A percentile compares a stretch with the other conserved stretches of the same genome.
These are phyloP conservation scores for Lolium multiflorum DNA, from an alignment of 176 grass and related monocot genomes.

Conservation along the genomic window DNA sequence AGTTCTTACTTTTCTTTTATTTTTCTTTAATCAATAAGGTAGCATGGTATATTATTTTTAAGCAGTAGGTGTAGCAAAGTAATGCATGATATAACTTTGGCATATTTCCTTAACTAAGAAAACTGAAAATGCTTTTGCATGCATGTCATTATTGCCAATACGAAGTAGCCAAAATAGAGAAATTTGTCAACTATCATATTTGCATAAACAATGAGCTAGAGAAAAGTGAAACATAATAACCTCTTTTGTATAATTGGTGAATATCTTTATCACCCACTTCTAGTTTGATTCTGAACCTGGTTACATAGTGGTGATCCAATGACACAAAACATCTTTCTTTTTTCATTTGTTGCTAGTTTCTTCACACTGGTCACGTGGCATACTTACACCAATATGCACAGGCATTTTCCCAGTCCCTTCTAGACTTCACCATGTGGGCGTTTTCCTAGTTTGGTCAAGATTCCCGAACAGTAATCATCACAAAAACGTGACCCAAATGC, in stretches of 20 bases:
- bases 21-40: not conserved
- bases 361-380: not conserved
- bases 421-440: constrained; percentile 6
- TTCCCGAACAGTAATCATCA: constrained; percentile 26
- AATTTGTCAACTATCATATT: not conserved
- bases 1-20: not conserved
- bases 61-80: constrained; percentile 19
- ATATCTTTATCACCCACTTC: not conserved
- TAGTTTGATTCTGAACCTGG: not conserved
- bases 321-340: not conserved
- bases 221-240: not conserved
- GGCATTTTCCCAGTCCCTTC: not conserved
- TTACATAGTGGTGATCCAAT: not conserved
- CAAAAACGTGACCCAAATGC: constrained; percentile 44
- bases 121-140: not conserved
- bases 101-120: constrained; percentile 6
- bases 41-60: not conserved
- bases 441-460: constrained; percentile 28
- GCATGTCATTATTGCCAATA: constrained; percentile 12
- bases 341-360: not conserved
- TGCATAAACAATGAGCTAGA: not conserved
- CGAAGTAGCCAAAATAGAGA: not conserved
- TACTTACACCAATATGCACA: constrained; percentile 7
- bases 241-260: not conserved
- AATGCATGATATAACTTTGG: constrained; percentile 14